Evolutionary conservation across 2,329 filamentous ascomycete genomes (phyloP).

Genomic region (Aspergillus pseudoglaucus): DNA sequence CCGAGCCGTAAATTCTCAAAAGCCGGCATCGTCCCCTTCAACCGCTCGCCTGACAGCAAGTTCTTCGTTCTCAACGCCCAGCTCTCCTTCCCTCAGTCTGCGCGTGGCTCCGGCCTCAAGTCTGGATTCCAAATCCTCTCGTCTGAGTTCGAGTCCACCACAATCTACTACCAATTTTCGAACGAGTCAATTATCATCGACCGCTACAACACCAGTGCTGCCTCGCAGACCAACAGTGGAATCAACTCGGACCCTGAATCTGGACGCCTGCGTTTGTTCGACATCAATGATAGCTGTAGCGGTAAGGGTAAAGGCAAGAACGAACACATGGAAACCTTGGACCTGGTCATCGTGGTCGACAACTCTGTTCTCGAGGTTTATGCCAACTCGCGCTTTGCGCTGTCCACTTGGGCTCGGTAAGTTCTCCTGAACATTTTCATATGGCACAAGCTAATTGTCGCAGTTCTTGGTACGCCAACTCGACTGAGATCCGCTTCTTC

Average conservation of each 20-base stretch:
- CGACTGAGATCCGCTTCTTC: constrained; percentile 13
- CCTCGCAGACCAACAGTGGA: constrained; percentile 7
- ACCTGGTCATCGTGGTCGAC: constrained; percentile 14
- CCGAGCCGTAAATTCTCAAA: constrained; percentile 1
- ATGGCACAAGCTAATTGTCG: background rate
- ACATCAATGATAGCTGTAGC: constrained; percentile 1
- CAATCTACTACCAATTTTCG: constrained; percentile 15
- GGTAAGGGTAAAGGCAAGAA: background rate
- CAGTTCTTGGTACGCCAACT: constrained; percentile 16
- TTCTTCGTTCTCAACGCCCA: constrained; percentile 9
- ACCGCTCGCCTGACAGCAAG: constrained; percentile 4
- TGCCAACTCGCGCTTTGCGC: constrained; percentile 14
- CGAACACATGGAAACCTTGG: constrained; percentile 10
- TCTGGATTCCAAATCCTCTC: constrained; percentile 12
- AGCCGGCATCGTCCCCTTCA: constrained; percentile 3
- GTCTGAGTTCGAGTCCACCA: constrained; percentile 9
- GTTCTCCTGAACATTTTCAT: background rate
- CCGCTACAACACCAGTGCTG: constrained; percentile 12
- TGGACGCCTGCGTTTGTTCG: constrained; percentile 12
- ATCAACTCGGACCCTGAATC: constrained; percentile 5
- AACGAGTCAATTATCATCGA: constrained; percentile 15
- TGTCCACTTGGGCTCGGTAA: constrained; percentile 15
- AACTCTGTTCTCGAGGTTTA: constrained; percentile 13
- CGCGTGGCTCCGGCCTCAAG: constrained; percentile 2
- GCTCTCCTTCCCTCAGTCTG: constrained; percentile 6